A percentile compares a stretch with the other conserved stretches of the same genome.
phyloP scores from a whole-genome alignment of 2,329 filamentous ascomycete genomes.

The Fusarium haematococcum region DNA sequence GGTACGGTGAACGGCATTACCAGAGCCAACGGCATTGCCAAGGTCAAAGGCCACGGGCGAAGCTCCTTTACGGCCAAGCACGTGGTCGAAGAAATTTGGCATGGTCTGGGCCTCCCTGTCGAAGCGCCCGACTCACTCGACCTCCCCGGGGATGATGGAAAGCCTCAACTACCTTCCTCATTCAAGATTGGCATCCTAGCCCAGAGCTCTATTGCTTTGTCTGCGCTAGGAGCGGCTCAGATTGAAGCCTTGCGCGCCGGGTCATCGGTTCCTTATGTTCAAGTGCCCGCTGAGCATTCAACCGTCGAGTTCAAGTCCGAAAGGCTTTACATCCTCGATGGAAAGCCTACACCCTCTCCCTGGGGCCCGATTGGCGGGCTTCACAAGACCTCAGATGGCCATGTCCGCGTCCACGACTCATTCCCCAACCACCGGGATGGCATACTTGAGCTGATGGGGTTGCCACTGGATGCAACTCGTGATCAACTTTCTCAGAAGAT shows the following conservation, averaged over 20 bases:
- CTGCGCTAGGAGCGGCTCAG: constrained; percentile 62
- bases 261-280: constrained; percentile 50
- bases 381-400: constrained; percentile 62
- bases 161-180: constrained; percentile 58
- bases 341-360: constrained; percentile 45
- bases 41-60: not conserved
- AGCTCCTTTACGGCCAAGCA: not conserved
- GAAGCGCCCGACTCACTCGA: constrained; percentile 13
- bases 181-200: constrained; percentile 66
- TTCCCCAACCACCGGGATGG: constrained; percentile 64
- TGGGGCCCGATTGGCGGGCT: constrained; percentile 63
- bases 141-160: constrained; percentile 20
- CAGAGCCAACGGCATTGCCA: not conserved
- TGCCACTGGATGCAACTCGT: constrained; percentile 48
- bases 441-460: constrained; percentile 56
- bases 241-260: constrained; percentile 53
- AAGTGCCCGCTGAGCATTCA: constrained; percentile 59
- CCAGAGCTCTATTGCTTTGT: constrained; percentile 63
- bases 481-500: constrained; percentile 54
- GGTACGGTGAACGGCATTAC: not conserved
- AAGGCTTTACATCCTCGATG: constrained; percentile 58
- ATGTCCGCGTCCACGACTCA: constrained; percentile 66
- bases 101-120: constrained; percentile 24
- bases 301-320: constrained; percentile 66
- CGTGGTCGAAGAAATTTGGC: constrained; percentile 29